Evolutionary conservation across 2,329 filamentous ascomycete genomes (phyloP), one percentile per base, ranked within the genome.

Genomic region (Fusarium sp.): DNA sequence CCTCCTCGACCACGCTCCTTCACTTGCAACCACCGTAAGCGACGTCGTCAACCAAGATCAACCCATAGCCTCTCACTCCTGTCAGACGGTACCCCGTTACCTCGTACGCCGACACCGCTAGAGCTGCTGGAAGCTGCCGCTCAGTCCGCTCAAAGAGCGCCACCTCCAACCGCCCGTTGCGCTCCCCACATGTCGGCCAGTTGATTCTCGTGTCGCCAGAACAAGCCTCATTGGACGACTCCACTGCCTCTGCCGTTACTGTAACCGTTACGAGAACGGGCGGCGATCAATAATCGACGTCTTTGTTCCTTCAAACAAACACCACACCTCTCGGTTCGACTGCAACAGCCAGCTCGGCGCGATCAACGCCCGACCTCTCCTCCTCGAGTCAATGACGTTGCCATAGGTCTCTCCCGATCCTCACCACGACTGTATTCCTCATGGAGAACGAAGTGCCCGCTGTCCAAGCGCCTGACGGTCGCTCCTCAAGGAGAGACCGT

Each of bases 401-500:
- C 71, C 69, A 67, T 76, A 71, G 71, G 65, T 54, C 69, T 72
- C 20, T 65, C 29, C 31, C 33, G 64, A 67, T 65, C 71, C 45
- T 70, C 62, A 57, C 65, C 58, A 54, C 75, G 68, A 75, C 78
- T 64, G 48, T 54, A 66, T 67, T 65, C 67, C 68, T 74, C 72
- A 88, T 87, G 84, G 86, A 88, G 78, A 86, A 86, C 82, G 84
- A 86, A 68, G 80, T 82, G 66, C 80, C 82, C 60, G 79, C 79
- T 67, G 74, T 82, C 72, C 79, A 80, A 57, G 77, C 78, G 74
- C 81, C 84, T 66, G 85, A 86, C 70, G 82, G 81, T 68, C 82
- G 83, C 67, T 80, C 80, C 69, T 86, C 86, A 39, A 86, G 84
- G 80, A 84, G 86, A 77, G 86, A 86, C 77, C 89, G 90, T 70